Evolutionary conservation across 2,329 filamentous ascomycete genomes (phyloP).

Genomic region (Trichoderma polysporum): DNA sequence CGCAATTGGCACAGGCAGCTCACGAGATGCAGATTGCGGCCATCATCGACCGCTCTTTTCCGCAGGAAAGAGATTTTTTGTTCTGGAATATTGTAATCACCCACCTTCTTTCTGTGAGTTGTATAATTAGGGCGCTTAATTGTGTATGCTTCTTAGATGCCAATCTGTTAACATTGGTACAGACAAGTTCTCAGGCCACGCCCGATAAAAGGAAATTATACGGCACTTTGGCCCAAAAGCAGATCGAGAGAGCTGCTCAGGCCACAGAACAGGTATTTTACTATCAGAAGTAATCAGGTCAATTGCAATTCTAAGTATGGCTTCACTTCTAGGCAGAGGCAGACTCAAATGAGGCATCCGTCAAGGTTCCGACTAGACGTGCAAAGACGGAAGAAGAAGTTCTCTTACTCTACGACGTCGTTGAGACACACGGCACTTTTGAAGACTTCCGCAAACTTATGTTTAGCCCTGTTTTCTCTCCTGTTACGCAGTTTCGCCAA

Average conservation of each 20-base stretch:
- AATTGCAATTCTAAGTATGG: not conserved
- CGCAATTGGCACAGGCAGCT: not conserved
- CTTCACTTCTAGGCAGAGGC: constrained; percentile 24
- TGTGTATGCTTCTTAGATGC: not conserved
- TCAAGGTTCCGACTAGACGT: constrained; percentile 30
- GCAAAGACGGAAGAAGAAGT: constrained; percentile 52
- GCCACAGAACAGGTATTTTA: constrained; percentile 42
- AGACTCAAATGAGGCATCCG: constrained; percentile 23
- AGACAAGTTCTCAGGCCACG: constrained; percentile 49
- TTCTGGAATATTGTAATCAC: constrained; percentile 58
- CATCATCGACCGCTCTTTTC: constrained; percentile 51
- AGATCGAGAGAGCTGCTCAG: constrained; percentile 51
- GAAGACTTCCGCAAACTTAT: constrained; percentile 44
- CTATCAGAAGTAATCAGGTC: not conserved
- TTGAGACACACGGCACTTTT: constrained; percentile 43
- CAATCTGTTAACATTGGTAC: not conserved
- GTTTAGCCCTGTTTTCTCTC: constrained; percentile 41
- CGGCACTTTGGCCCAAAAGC: constrained; percentile 49
- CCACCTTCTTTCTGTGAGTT: constrained; percentile 51
- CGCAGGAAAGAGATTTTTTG: constrained; percentile 48
- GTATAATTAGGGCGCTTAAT: too few species aligned
- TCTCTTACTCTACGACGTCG: constrained; percentile 49
- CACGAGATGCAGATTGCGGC: constrained; percentile 49
- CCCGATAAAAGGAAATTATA: constrained; percentile 53
- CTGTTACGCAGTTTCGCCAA: constrained; percentile 44